Evolutionary conservation across 1,139 yeast genomes (phyloP), one percentile per base, ranked within the genome.

Genomic region (Chernovozyma sophiae-reginae): DNA sequence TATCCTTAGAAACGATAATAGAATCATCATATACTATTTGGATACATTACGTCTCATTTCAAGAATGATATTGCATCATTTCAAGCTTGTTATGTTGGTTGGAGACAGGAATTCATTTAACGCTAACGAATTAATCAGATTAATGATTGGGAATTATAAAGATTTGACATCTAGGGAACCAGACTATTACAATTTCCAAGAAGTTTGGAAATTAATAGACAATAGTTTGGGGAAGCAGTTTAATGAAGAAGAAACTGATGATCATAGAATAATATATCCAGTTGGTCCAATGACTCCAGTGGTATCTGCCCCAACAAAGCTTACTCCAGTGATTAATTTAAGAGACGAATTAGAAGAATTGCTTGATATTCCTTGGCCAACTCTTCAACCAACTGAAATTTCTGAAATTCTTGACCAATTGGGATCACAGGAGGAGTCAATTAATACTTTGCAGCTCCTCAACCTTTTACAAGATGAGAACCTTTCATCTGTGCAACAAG

Each of bases 1-100:
- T 15, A 49, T 70, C 3, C 52, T 71, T 38, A 60, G 54, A 33
- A 71, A 72, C 48, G 74, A 69, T 35, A 65, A 68, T 10, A 68
- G 66, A 25, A 58, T 69, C 37, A 59, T 69, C 18, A 67, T 69
- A 11, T 57, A 58, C 34, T 70, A 69, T 44, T 47, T 68, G 50
- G 76, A 71, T 41, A 54, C 72, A 2, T 50, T 72, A 8, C 63
- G 67, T 40, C 53, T 68, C 33, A 53, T 69, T 13, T 43, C 71
- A 4, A 53, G 55, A 28, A 47, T 71, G 25, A 52, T 65, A 5
- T 50, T 66, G 26, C 55, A 53, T 30, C 74, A 71, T 42, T 66
- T 60, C 42, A 59, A 62, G 32, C 53, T 70, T 23, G 60, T 68
- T 19, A 65, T 63, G 41, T 57, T 58, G 25, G 56, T 68, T 35